Conservation (phyloP, 345 rosid species). For the Eucalyptus erythrocorys region DNA sequence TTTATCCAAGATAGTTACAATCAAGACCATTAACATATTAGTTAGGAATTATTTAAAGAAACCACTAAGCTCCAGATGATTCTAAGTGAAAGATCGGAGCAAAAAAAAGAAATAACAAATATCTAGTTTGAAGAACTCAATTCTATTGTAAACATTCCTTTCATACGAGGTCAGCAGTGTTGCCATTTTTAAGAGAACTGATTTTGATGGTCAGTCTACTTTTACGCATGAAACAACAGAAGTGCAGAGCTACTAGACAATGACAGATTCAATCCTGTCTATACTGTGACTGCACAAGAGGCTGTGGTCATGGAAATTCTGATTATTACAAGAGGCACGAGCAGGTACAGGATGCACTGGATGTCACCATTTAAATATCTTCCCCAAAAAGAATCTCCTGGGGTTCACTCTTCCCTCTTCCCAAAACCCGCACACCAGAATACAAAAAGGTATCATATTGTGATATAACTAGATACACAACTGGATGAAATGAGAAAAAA, state of each 20-base stretch:
- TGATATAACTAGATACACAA: neutral
- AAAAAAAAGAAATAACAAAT: too few relatives aligned
- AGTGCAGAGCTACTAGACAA: neutral
- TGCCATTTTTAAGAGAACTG: neutral
- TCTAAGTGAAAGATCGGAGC: rapidly evolving
- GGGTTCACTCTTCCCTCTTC: neutral
- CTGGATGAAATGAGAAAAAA: neutral
- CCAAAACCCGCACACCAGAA: neutral
- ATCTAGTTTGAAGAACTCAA: neutral
- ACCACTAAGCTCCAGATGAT: neutral
- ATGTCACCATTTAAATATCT: neutral
- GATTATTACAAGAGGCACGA: neutral
- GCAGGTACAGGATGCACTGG: neutral
- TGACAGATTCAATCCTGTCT: neutral
- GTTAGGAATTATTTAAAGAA: neutral
- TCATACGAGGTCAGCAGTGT: neutral
- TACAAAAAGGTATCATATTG: neutral
- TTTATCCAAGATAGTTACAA: neutral
- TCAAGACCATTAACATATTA: neutral
- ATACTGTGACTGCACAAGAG: neutral
- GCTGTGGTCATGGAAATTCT: neutral
- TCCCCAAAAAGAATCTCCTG: neutral
- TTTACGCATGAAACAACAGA: neutral
- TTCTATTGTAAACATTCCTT: rapidly evolving
- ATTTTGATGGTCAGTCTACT: neutral